phyloP scores from a whole-genome alignment of 73 alveolate genomes.

The Effrenium voratum region DNA sequence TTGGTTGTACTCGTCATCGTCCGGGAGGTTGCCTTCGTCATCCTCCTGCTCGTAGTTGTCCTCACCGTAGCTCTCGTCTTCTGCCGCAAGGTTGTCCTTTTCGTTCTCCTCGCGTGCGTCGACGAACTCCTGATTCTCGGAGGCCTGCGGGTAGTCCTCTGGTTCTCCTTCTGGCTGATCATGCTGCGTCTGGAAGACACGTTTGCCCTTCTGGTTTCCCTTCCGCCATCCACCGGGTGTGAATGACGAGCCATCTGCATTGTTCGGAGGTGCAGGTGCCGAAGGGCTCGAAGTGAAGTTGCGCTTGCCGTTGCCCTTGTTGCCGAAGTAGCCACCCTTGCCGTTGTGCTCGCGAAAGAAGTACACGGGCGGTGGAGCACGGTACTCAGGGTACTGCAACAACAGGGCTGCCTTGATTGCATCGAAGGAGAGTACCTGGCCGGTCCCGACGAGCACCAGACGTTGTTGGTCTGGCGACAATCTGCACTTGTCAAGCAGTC shows the following conservation, averaged over 20 bases:
- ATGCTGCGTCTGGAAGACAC: neutral
- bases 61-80: no score
- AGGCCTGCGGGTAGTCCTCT: no score
- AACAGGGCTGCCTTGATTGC: neutral
- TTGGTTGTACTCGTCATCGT: neutral
- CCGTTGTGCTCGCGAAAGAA: neutral
- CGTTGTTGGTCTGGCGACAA: neutral
- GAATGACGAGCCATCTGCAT: no score
- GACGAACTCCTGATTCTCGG: no score
- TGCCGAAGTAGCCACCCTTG: neutral
- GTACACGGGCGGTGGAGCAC: neutral
- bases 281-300: neutral
- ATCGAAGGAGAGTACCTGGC: neutral
- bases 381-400: neutral
- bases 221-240: neutral
- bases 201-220: neutral
- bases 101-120: no score
- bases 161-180: no score
- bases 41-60: neutral
- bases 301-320: neutral
- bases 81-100: no score
- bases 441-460: neutral
- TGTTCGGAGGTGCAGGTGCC: neutral
- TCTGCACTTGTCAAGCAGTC: neutral
- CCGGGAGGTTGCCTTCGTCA: neutral